Base-by-base conservation (phyloP, 768 basidiomycete genomes). In the Arthromyces matolae region DNA sequence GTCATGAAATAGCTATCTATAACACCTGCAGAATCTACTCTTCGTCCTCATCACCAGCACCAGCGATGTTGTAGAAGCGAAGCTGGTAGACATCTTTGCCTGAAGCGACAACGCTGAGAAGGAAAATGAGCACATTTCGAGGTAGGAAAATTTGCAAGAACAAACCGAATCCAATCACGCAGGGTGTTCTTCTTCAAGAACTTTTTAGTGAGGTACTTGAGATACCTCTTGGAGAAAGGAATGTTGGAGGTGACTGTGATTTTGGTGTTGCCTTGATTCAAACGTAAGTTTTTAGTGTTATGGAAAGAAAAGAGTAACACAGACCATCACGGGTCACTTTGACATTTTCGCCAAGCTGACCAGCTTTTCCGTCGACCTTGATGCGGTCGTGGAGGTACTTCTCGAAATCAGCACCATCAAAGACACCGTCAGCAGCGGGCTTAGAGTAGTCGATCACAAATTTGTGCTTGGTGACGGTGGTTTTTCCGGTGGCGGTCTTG, bases 161-260 rank as follows among this genome's bases (percentile, higher is more conserved):
- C 74, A 41, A 54, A 85, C 82, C 93, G 93, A 67, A 97, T 92
- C 89, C 93, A 97, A 73, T 97, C 94, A 57, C 93, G 86, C 60
- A 96, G 79, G 36, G 78, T 73, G 75, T 94, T 93, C 83, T 96
- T 96, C 82, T 98, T 98, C 72, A 98, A 79, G 80, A 92, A 94
- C 77, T 95, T 95, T 81, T 98, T 98, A 54, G 95, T 97, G 52
- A 98, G 78, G 74, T 98, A 99, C 73, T 98, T 97, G 67, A 97
- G 84, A 71, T 96, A 97, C 48, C 91, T 81, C 76, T 98, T 98
- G 42, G 95, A 97, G 73, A 97, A 87, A 47, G 91, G 84, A 65
- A 95, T 84, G 62, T 74, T 84, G 44, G 93, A 86, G 42, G 85
- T 83, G 58, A 98, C 81, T 47, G 83, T 86, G 67, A 98, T 79